These are phyloP conservation scores for Malus sieversii DNA, from an alignment of 306 rosid genomes.

Conservation along the genomic window DNA sequence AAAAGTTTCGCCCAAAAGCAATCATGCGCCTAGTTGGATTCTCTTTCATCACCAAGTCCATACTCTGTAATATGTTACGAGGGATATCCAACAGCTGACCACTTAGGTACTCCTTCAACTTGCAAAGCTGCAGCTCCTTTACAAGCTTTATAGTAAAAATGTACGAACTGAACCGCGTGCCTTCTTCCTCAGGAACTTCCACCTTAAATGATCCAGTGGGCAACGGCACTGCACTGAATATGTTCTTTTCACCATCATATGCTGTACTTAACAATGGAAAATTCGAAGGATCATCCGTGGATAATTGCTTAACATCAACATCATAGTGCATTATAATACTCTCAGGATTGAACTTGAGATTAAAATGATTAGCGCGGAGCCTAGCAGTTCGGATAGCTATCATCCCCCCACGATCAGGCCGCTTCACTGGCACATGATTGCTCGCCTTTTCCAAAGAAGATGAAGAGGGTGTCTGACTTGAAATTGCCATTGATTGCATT, in stretches of 20 bases:
- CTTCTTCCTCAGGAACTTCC: too few relatives aligned
- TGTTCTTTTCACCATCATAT: too few relatives aligned
- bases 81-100: too few relatives aligned
- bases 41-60: slow-evolving; percentile 74
- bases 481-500: slow-evolving; percentile 18
- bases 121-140: too few relatives aligned
- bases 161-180: too few relatives aligned
- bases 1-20: slow-evolving; percentile 48
- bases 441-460: slow-evolving; percentile 6
- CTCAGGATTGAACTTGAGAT: slow-evolving; percentile 34
- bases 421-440: slow-evolving; percentile 28
- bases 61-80: too few relatives aligned
- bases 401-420: slow-evolving; percentile 63
- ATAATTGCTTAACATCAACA: slow-evolving; percentile 43
- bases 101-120: too few relatives aligned
- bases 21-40: slow-evolving; percentile 49
- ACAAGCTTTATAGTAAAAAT: too few relatives aligned
- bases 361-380: slow-evolving; percentile 52
- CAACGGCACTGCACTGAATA: too few relatives aligned
- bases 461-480: neutral
- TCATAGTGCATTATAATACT: slow-evolving; percentile 47
- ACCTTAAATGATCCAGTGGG: too few relatives aligned
- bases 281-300: slow-evolving; percentile 32
- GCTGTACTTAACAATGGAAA: too few relatives aligned
- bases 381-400: slow-evolving; percentile 15